These are phyloP conservation scores for Mortierella claussenii DNA, from an alignment of 192 early-diverging fungal genomes.

Conservation along the genomic window DNA sequence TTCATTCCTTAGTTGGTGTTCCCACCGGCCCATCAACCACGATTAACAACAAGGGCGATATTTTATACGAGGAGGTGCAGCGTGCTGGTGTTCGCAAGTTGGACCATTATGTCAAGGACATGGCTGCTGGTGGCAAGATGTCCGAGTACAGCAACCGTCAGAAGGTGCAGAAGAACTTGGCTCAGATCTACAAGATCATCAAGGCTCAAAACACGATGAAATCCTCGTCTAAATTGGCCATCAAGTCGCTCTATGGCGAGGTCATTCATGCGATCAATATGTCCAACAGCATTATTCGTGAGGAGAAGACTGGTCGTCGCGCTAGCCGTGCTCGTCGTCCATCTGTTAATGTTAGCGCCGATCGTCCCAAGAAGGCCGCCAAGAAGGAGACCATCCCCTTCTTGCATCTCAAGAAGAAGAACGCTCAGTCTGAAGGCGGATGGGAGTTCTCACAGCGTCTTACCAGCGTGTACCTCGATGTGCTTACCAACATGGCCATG, in stretches of 20 bases:
- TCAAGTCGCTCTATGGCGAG: constrained; percentile 76
- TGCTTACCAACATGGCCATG: constrained; percentile 80
- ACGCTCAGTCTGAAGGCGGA: constrained; percentile 72
- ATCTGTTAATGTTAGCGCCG: constrained; percentile 56
- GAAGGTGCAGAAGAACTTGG: constrained; percentile 81
- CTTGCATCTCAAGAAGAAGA: constrained; percentile 80
- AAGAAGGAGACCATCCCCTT: constrained; percentile 79
- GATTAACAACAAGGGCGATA: constrained; percentile 83
- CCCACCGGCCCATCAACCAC: constrained; percentile 86
- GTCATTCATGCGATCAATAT: constrained; percentile 78
- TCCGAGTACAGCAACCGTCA: constrained; percentile 81
- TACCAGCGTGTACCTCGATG: constrained; percentile 85
- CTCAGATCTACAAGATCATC: constrained; percentile 82
- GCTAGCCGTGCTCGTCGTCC: constrained; percentile 61
- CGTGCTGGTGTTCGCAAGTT: constrained; percentile 88
- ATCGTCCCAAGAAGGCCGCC: constrained; percentile 62
- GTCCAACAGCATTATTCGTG: constrained; percentile 77
- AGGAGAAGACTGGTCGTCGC: constrained; percentile 59
- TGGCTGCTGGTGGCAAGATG: constrained; percentile 78
- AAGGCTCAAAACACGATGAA: constrained; percentile 82
- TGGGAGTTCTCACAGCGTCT: constrained; percentile 87
- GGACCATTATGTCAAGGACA: constrained; percentile 91
- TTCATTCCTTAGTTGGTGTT: constrained; percentile 68
- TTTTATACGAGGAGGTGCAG: constrained; percentile 87
- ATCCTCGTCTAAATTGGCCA: constrained; percentile 74